Evolutionary conservation across 2,329 filamentous ascomycete species (phyloP).

Genomic region (Penicillium sp.): DNA sequence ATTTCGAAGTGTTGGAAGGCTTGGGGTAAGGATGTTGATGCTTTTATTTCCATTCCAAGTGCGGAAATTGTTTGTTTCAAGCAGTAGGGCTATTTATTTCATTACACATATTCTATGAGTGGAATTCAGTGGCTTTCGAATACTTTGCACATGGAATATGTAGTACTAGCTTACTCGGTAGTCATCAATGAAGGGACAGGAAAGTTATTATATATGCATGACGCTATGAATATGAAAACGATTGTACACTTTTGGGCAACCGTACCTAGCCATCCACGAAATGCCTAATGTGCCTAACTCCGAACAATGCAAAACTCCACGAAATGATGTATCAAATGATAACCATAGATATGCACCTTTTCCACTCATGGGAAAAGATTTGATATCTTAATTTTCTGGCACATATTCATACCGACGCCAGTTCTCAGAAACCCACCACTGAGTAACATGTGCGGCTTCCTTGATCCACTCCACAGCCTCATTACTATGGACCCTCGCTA

Average conservation of each 20-base stretch:
- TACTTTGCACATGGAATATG: background rate
- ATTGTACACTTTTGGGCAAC: background rate
- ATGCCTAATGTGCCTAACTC: background rate
- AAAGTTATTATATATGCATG: no score
- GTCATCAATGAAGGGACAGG: background rate
- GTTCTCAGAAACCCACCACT: slow-evolving; percentile 42
- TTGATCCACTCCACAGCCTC: slow-evolving; percentile 37
- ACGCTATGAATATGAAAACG: background rate
- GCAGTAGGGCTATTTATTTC: slow-evolving; percentile 45
- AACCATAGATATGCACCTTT: background rate
- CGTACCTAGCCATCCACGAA: no score
- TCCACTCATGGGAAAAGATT: background rate
- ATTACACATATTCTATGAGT: background rate
- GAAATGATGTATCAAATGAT: background rate
- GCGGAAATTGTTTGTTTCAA: slow-evolving; percentile 35
- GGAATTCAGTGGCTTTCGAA: background rate
- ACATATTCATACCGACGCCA: slow-evolving; percentile 21
- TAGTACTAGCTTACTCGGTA: background rate
- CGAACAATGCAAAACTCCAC: background rate
- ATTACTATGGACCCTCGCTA: slow-evolving; percentile 29
- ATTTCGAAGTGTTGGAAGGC: slow-evolving; percentile 31
- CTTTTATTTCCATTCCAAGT: slow-evolving; percentile 31
- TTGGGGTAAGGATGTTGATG: slow-evolving; percentile 32
- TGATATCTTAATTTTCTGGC: slow-evolving; percentile 5
- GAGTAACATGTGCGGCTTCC: slow-evolving; percentile 37